Conservation (phyloP, 2,329 filamentous ascomycete species). For the Balansia obtecta region DNA sequence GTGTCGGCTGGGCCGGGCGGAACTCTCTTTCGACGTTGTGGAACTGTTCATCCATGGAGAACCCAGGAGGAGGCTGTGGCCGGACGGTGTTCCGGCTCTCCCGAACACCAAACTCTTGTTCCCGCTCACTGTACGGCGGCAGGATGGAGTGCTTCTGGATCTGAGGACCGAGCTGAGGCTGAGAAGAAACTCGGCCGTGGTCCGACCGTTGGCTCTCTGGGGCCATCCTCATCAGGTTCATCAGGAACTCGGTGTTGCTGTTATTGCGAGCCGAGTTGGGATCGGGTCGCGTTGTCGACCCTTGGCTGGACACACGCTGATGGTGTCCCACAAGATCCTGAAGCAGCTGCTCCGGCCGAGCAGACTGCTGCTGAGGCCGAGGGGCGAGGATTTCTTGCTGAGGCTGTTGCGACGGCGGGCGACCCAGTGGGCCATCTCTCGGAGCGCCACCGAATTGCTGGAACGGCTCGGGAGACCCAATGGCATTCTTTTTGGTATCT, state of each 20-base stretch:
- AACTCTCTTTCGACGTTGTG: conserved; percentile 35
- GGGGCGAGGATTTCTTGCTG: conserved; percentile 42
- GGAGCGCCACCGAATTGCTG: conserved; percentile 33
- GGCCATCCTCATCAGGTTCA: conserved; percentile 59
- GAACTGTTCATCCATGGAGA: conserved; percentile 40
- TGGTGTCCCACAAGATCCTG: conserved; percentile 49
- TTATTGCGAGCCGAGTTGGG: conserved; percentile 33
- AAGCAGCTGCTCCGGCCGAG: conserved; percentile 46
- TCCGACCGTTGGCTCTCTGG: conserved; percentile 40
- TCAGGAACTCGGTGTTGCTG: conserved; percentile 70
- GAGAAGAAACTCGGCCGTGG: conserved; percentile 19
- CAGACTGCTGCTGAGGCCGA: conserved; percentile 36
- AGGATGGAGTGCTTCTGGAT: conserved; percentile 29
- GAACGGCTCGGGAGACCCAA: conserved; percentile 36
- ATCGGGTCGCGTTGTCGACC: conserved; percentile 31
- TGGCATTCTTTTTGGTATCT: conserved; percentile 21
- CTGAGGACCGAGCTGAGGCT: conserved; percentile 8
- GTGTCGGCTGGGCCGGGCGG: conserved; percentile 42
- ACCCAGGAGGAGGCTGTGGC: conserved; percentile 34
- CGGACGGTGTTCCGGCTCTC: conserved; percentile 26
- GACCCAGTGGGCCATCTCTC: conserved; percentile 30
- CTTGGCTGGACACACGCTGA: conserved; percentile 40
- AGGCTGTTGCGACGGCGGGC: conserved; percentile 23
- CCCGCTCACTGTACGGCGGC: conserved; percentile 34
- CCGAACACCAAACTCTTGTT: conserved; percentile 29